Percentiles rank a stretch among this genome's conserved stretches.
Conservation (phyloP, 2,329 filamentous ascomycete species). For the Chaetomium globosum region DNA sequence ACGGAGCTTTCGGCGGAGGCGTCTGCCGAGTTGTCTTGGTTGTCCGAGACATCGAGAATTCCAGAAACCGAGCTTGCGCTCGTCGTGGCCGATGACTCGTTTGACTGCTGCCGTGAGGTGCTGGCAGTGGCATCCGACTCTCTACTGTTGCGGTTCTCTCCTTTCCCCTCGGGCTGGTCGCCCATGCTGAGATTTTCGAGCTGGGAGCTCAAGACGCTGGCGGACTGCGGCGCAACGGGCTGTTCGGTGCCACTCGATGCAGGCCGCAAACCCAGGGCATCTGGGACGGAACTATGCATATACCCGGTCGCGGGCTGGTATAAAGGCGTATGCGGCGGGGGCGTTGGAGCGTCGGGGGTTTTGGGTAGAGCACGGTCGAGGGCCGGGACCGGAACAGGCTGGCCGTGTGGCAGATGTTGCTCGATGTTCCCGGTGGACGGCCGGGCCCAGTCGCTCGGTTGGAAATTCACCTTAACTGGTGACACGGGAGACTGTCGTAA, state of each 20-base stretch:
- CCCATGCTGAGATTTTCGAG: constrained; percentile 42
- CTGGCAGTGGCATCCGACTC: constrained; percentile 57
- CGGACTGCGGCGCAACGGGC: constrained; percentile 23
- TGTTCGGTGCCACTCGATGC: constrained; percentile 24
- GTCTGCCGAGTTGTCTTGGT: constrained; percentile 45
- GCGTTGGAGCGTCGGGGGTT: constrained; percentile 43
- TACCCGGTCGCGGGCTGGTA: constrained; percentile 30
- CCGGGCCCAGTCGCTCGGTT: constrained; percentile 55
- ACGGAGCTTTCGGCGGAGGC: constrained; percentile 57
- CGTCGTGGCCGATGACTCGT: constrained; percentile 57
- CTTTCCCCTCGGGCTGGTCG: constrained; percentile 43
- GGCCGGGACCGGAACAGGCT: constrained; percentile 14
- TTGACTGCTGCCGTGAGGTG: constrained; percentile 54
- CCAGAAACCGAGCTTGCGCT: constrained; percentile 60
- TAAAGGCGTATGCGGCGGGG: constrained; percentile 45
- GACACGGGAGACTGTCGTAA: constrained; percentile 58
- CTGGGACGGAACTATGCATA: constrained; percentile 17
- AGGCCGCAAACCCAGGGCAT: constrained; percentile 24
- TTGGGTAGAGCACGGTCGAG: constrained; percentile 42
- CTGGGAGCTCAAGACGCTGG: constrained; percentile 38
- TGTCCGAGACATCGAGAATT: constrained; percentile 52
- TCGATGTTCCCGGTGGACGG: constrained; percentile 59
- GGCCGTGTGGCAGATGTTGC: constrained; percentile 34
- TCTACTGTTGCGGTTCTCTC: constrained; percentile 53
- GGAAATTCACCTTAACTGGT: constrained; percentile 59